phyloP scores from a whole-genome alignment of 495 filamentous ascomycete genomes.

The Xylaria intraflava region DNA sequence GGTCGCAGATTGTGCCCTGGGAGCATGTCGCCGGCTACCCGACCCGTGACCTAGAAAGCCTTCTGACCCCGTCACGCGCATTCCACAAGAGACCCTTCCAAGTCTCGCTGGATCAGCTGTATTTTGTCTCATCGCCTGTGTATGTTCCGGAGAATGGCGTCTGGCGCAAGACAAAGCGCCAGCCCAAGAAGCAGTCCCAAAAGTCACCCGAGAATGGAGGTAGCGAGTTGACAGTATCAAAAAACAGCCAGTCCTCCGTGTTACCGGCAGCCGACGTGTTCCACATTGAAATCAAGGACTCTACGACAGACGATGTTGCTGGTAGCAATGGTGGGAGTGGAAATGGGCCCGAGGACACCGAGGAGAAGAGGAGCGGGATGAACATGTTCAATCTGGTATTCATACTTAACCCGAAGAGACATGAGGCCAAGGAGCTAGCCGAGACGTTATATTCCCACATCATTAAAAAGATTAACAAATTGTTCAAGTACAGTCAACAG shows the following conservation, averaged over 20 bases:
- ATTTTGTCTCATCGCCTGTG: conserved; percentile 81
- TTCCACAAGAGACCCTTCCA: conserved; percentile 86
- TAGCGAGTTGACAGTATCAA: conserved; percentile 10
- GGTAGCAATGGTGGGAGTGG: conserved; percentile 8
- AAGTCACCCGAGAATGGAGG: conserved; percentile 26
- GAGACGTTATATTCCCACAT: conserved; percentile 81
- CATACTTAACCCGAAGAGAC: conserved; percentile 69
- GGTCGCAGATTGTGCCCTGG: conserved; percentile 59
- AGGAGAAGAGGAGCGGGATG: conserved; percentile 59
- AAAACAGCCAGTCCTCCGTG: conserved; percentile 16
- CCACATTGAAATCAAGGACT: conserved; percentile 34
- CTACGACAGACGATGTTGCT: conserved; percentile 28
- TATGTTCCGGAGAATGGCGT: conserved; percentile 78
- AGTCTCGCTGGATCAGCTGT: conserved; percentile 73
- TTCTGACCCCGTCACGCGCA: conserved; percentile 71
- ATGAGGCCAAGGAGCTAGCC: conserved; percentile 67
- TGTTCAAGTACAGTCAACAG: conserved; percentile 84
- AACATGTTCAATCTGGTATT: conserved; percentile 98
- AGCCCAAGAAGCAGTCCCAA: conserved; percentile 28
- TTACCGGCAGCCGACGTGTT: conserved; percentile 18
- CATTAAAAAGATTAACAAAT: conserved; percentile 81
- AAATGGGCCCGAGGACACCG: conserved; percentile 39
- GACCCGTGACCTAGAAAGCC: conserved; percentile 70
- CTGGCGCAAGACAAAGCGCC: conserved; percentile 79
- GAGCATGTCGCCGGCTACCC: conserved; percentile 71